Base-by-base conservation (phyloP, 1,284 basidiomycete species). In the Puccinia triticina region DNA sequence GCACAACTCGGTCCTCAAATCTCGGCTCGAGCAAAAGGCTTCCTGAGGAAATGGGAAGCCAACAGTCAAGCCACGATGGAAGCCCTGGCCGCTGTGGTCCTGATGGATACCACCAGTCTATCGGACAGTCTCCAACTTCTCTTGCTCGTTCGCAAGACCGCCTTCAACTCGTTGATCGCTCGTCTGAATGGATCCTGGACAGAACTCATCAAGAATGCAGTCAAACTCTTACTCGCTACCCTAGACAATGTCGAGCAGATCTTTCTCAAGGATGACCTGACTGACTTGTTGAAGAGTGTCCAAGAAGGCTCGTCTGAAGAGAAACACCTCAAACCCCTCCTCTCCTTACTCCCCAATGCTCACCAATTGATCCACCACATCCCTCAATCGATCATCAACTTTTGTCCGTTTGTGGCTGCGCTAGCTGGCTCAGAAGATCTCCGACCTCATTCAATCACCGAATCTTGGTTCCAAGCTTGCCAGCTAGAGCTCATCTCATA, bases 1-100 rank as follows among this genome's bases (percentile, higher is more conserved):
- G 37, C 3, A 1, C 77, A 79, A 79, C 66, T 79, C n/a, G 77
- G 43, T 23, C 77, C 77, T 79, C 77, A 79, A 57, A 79, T 79
- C 53, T 59, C 66, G 3, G 32, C 57, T 34, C 77, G 77, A 55
- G 77, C 77, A 32, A 67, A 69, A 29, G 12, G 16, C 14, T 79
- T 69, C 29, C n/a, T 79, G 23, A 48, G 66, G 10, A 48, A 55
- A 32, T 79, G 66, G 61, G 46, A 79, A 23, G 50, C 46, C 3
- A 79, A 67, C 18, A 32, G 21, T n/a, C 43, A 79, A 23, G 46
- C 40, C 16, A 79, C 66, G 0, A 50, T 69, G 29, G 29, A 50
- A 37, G 77, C 77, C 18, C 50, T 79, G 32, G 77, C 77, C 16
- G 66, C 64, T 8, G 40, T 79, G 10, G n/a, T 71, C 61, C n/a